Base-by-base conservation (phyloP, 768 basidiomycete species). In the Pisolithus tinctorius region DNA sequence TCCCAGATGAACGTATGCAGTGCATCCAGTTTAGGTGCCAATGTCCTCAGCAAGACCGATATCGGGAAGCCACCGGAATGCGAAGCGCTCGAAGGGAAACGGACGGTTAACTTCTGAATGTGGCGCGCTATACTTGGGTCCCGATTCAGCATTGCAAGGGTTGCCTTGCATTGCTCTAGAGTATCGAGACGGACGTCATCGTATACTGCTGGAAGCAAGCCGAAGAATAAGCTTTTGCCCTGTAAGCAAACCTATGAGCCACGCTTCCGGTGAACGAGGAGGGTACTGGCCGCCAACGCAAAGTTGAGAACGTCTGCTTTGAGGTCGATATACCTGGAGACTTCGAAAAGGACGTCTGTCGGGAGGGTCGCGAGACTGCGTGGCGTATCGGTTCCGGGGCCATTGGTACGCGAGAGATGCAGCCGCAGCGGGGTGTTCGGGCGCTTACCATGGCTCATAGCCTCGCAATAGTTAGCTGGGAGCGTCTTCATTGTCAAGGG, bases 1-100 rank as follows among this genome's bases (percentile, higher is more conserved):
- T 83, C 83, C 87, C 87, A 90, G 34, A 78, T 67, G 58, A 89
- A 89, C 11, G 71, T 79, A 27, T 72, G 68, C 38, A 90, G 74
- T 17, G 83, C 83, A 44, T 88, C 87, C 40, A 89, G 66, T 38
- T 76, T 70, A 6, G 67, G 67, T 7, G 81, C 83, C 8, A 78
- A 69, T 20, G 70, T 60, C 20, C 75, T 66, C 27, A 87, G 73
- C 3, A 82, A 75, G 16, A 69, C 63, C n/a, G 82, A 82, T 6
- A 79, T 74, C 5, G 65, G 53, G 17, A 63, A 62, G 14, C 60
- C 67, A 39, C 62, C 51, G 51, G 46, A 3, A 36, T 59, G 53
- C 20, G 48, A 16, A 3, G 58, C 69, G 42, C 72, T 62, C 1
- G 65, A 49, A 9, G 58, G 39, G 36, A 69, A 66, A 41, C 72